Evolutionary conservation across 306 rosid species (phyloP), one percentile per base, ranked within the genome.

Genomic region (Glycyrrhiza uralensis): DNA sequence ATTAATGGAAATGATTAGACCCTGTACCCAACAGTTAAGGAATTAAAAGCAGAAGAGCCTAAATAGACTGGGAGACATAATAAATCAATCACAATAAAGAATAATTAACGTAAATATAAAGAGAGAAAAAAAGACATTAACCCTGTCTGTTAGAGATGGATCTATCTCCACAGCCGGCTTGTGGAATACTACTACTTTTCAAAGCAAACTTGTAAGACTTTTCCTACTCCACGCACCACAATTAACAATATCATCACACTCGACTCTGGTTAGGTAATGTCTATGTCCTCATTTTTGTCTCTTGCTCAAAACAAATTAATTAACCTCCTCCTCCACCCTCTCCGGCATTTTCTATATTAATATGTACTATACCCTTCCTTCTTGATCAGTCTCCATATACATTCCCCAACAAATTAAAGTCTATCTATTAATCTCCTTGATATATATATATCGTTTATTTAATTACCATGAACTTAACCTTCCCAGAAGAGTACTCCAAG

Each of bases 101-200:
- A 79, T 35, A 30, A 33, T 19, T 2, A 44, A 72, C 1, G 3
- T 10, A 50, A 20, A 19, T 17, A 15, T n/a, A n/a, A n/a, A n/a
- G n/a, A n/a, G n/a, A n/a, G n/a, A 52, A 60, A 22, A 19, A 39
- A 59, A 29, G 4, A 44, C 12, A 65, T 14, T 19, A n/a, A n/a
- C n/a, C 7, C 3, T 70, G 72, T 75, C 65, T 70, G 71, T 18
- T 76, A 33, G 29, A 71, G 39, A 44, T 23, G 54, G 19, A 71
- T 78, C 79, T 7, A 49, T 77, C n/a, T n/a, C 83, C 69, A 8
- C 28, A 45, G 90, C 88, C 90, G 88, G 90, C 90, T 75, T 51
- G 49, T 19, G 69, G 64, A 61, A 78, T 61, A 69, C 46, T 22
- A 61, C 75, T 61, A 69, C 46, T 22, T 36, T 5, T 22, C 19